Conservation (phyloP, 2,329 filamentous ascomycete genomes). For the Hypoxylon sp. region DNA sequence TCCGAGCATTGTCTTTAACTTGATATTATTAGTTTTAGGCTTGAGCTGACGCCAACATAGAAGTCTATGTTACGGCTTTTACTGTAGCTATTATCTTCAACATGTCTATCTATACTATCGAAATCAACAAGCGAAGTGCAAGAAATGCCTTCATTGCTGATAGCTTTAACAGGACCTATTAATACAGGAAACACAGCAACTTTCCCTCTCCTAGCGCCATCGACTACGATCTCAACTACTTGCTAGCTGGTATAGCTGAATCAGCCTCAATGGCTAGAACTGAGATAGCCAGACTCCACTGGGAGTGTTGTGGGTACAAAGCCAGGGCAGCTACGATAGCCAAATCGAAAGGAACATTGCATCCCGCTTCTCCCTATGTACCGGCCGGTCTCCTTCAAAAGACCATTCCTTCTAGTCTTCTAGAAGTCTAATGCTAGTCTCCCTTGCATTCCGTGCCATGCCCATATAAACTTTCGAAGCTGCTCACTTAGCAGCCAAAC, state of each 20-base stretch:
- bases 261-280: conserved; percentile 33
- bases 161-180: not conserved
- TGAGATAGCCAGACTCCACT: conserved; percentile 20
- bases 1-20: conserved; percentile 3
- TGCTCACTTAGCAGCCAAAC: conserved; percentile 18
- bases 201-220: conserved; percentile 3
- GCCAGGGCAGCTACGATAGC: conserved; percentile 36
- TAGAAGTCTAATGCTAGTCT: conserved; percentile 18
- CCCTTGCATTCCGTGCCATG: conserved; percentile 14
- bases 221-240: conserved; percentile 16
- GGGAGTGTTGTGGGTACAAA: conserved; percentile 31
- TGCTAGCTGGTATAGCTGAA: conserved; percentile 29
- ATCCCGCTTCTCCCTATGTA: conserved; percentile 14
- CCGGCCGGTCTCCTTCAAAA: conserved; percentile 26
- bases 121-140: not conserved
- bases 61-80: conserved; percentile 5
- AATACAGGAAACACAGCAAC: not conserved
- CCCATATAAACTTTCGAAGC: conserved; percentile 21
- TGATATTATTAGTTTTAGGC: not conserved
- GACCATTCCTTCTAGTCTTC: conserved; percentile 29
- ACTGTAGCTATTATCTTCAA: not conserved
- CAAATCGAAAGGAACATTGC: conserved; percentile 42
- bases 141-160: not conserved
- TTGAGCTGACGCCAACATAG: conserved; percentile 14
- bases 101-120: too few species aligned